Evolutionary conservation across 768 basidiomycete genomes (phyloP).

Genomic region (Mycena belliarum): DNA sequence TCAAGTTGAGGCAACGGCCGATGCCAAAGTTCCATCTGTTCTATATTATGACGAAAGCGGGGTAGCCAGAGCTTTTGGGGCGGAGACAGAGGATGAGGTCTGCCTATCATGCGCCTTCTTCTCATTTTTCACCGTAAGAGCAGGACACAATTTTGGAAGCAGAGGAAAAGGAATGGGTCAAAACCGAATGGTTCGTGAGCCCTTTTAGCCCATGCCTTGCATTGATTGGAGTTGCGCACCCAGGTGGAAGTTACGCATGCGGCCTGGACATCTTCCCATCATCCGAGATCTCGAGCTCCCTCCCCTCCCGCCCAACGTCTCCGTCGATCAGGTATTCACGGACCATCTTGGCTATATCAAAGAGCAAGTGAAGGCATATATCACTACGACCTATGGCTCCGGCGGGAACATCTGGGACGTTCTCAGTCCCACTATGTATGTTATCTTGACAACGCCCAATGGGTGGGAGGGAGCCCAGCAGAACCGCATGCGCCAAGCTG

Average conservation of each 20-base stretch:
- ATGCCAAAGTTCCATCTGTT: slow-evolving; percentile 26
- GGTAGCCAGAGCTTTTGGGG: slow-evolving; percentile 21
- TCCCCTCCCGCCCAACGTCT: slow-evolving; percentile 12
- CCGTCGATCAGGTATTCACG: slow-evolving; percentile 21
- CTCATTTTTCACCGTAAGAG: neutral
- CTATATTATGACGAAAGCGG: slow-evolving; percentile 23
- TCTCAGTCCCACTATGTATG: slow-evolving; percentile 20
- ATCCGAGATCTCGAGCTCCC: slow-evolving; percentile 21
- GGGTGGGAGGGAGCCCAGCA: slow-evolving; percentile 27
- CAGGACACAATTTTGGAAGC: slow-evolving; percentile 16
- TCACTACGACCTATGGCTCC: slow-evolving; percentile 17
- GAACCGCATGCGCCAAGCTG: slow-evolving; percentile 23
- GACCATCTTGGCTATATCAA: slow-evolving; percentile 23
- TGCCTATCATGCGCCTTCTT: neutral
- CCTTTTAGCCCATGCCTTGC: neutral
- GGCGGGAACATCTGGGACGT: slow-evolving; percentile 21
- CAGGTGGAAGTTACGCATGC: slow-evolving; percentile 25
- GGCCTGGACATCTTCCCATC: slow-evolving; percentile 24
- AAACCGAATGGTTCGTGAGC: slow-evolving; percentile 9
- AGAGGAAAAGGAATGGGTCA: slow-evolving; percentile 19
- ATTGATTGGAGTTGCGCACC: neutral
- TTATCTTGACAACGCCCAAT: slow-evolving; percentile 27
- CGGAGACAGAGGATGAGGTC: slow-evolving; percentile 23
- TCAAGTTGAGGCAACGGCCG: slow-evolving; percentile 17
- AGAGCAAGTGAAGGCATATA: slow-evolving; percentile 19